Conservation (phyloP, 2,329 filamentous ascomycete genomes). For the Claviceps monticola region DNA sequence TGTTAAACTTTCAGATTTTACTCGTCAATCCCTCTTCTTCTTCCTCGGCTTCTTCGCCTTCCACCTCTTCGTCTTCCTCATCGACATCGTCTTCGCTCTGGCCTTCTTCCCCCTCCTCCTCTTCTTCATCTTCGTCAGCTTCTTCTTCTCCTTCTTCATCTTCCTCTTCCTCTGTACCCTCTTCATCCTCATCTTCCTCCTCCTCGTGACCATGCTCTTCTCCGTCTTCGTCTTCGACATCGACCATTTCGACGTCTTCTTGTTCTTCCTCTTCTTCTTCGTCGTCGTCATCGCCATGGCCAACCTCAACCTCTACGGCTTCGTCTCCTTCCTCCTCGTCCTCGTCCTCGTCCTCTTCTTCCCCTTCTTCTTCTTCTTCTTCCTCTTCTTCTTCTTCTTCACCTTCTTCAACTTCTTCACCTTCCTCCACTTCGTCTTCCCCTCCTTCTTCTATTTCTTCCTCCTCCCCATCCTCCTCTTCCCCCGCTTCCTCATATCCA, state of each 20-base stretch:
- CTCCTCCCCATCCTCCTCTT: slow-evolving; percentile 7
- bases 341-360: slow-evolving; percentile 7
- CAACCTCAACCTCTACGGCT: slow-evolving; percentile 9
- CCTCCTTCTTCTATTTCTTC: neutral
- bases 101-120: slow-evolving; percentile 1
- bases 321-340: slow-evolving; percentile 2
- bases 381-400: slow-evolving; percentile 7
- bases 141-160: slow-evolving; percentile 7
- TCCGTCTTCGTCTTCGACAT: slow-evolving; percentile 5
- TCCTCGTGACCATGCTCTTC: slow-evolving; percentile 9
- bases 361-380: slow-evolving; percentile 9
- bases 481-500: slow-evolving; percentile 7
- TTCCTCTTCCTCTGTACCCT: slow-evolving; percentile 4
- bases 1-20: neutral
- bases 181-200: slow-evolving; percentile 7
- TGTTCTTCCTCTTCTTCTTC: slow-evolving; percentile 11
- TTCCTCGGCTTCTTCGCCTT: slow-evolving; percentile 1
- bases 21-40: neutral
- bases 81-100: slow-evolving; percentile 7
- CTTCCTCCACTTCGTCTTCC: neutral
- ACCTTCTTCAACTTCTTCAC: slow-evolving; percentile 4
- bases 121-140: slow-evolving; percentile 10
- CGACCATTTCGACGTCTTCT: slow-evolving; percentile 8
- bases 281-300: slow-evolving; percentile 6
- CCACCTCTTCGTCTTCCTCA: slow-evolving; percentile 2